phyloP scores from a whole-genome alignment of 805 yeast genomes.

The Novakomyces olei region DNA sequence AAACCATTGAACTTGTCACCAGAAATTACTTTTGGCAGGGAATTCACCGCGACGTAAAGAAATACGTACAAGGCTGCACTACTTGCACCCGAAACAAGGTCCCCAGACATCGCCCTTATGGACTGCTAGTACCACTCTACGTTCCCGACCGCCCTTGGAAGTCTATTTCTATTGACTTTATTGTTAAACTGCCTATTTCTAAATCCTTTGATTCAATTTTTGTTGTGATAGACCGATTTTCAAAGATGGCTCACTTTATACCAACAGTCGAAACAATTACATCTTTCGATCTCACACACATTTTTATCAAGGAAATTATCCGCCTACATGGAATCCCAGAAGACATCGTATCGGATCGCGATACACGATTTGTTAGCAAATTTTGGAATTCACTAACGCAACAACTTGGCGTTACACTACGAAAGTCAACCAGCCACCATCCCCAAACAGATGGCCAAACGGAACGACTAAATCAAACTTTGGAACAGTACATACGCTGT shows the following conservation, averaged over 20 bases:
- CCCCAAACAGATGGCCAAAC: too few relatives aligned
- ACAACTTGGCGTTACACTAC: too few relatives aligned
- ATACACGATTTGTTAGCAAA: conserved; percentile 5
- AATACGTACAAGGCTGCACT: conserved; percentile 5
- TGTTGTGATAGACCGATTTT: conserved; percentile 10
- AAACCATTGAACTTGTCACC: conserved; percentile 2
- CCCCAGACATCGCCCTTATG: conserved; percentile 3
- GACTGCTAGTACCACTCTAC: conserved; percentile 6
- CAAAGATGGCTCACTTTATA: conserved; percentile 11
- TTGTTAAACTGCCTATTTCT: conserved; percentile 7
- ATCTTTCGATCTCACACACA: conserved; percentile 5
- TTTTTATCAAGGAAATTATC: conserved; percentile 6
- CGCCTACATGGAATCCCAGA: conserved; percentile 11
- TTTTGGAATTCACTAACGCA: too few relatives aligned
- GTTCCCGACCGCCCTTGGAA: conserved; percentile 8
- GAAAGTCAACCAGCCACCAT: too few relatives aligned
- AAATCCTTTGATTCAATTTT: conserved; percentile 7
- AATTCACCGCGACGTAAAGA: conserved; percentile 5
- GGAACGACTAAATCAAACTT: too few relatives aligned
- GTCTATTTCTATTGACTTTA: conserved; percentile 8
- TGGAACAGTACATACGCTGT: too few relatives aligned
- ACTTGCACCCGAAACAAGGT: conserved; percentile 7
- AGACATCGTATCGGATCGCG: conserved; percentile 11
- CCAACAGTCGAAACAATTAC: conserved; percentile 4
- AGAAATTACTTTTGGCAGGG: conserved; percentile 5